These are phyloP conservation scores for Umbilicaria muhlenbergii DNA, from an alignment of 495 filamentous ascomycete genomes.

Conservation along the genomic window DNA sequence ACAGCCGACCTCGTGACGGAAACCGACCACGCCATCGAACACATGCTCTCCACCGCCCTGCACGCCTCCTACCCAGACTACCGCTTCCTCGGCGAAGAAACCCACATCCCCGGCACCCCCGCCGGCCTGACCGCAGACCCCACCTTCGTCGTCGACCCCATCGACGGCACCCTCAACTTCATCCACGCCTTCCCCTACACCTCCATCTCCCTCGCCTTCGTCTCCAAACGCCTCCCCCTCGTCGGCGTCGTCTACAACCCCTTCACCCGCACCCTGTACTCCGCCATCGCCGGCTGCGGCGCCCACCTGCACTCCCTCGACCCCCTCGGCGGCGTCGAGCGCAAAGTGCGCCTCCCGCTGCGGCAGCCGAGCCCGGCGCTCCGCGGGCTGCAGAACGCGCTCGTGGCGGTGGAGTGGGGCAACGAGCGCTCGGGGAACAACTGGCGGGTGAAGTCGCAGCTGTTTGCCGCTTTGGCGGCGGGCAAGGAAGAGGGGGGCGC, in stretches of 20 bases:
- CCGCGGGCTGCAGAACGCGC: conserved; percentile 37
- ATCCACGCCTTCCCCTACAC: conserved; percentile 68
- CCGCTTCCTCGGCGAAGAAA: conserved; percentile 74
- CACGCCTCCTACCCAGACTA: conserved; percentile 48
- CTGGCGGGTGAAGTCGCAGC: conserved; percentile 51
- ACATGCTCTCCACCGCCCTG: conserved; percentile 51
- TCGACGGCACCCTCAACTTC: conserved; percentile 85
- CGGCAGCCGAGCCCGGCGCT: conserved; percentile 30
- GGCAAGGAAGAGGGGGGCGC: conserved; percentile 48
- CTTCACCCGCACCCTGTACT: conserved; percentile 51
- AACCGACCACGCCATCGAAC: conserved; percentile 71
- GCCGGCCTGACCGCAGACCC: conserved; percentile 42
- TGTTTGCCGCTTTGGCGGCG: conserved; percentile 49
- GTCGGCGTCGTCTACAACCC: conserved; percentile 84
- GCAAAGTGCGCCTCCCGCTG: conserved; percentile 2
- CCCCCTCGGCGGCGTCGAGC: conserved; percentile 6
- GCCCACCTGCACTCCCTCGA: conserved; percentile 35
- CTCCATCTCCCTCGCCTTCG: conserved; percentile 70
- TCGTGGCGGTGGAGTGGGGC: conserved; percentile 71
- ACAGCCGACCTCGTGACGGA: conserved; percentile 82
- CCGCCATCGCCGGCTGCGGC: conserved; percentile 52
- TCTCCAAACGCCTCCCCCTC: conserved; percentile 40
- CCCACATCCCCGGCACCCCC: conserved; percentile 48
- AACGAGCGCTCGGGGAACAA: conserved; percentile 56
- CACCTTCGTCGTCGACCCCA: conserved; percentile 81